Evolutionary conservation across 225 moss, liverwort and hornwort genomes (phyloP), one percentile per base, ranked within the genome.

Genomic region (Neckera pumila): DNA sequence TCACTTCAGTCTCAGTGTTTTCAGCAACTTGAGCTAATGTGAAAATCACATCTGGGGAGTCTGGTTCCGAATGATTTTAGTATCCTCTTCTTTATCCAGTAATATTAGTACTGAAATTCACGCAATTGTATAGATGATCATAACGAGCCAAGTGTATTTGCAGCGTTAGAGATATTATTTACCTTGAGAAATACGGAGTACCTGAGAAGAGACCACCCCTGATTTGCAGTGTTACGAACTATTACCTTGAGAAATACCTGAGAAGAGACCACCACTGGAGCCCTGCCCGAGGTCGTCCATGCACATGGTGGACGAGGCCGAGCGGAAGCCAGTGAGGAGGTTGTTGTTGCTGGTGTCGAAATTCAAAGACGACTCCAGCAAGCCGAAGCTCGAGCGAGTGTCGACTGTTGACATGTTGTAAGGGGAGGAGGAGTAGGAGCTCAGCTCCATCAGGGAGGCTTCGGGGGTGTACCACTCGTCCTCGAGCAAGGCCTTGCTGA

Each of bases 381-480:
- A 60, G 71, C 88, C 80, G 63, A 89, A 91, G 36, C 74, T 65
- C 22, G 91, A 88, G n/a, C 91, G 87, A 76, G 85, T 20, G 42
- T 82, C 91, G 25, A 85, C 66, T 14, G 57, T 11, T 2, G 81
- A 5, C 61, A 45, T 59, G 36, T 70, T 84, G 59, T 87, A 89
- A 34, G 88, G 88, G 40, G 91, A 64, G 14, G 91, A 81, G 16
- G 91, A 78, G 40, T 84, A 88, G 57, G 87, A 88, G 67, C 91
- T 77, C 38, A 93, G 83, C 33, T 92, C 93, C 87, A 93, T 87
- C 58, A 93, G 79, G 36, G 93, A 83, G 65, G 73, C 78, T 61
- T 90, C 90, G 8, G 90, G 90, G 69, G 90, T 92, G 87, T 93
- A 93, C 93, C 93, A 93, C 57, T 92, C 92, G 30, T 91, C 91